Evolutionary conservation across 164 flowering plant species (phyloP), one percentile per base, ranked within the genome.

Genomic region (Nymphaea thermarum): DNA sequence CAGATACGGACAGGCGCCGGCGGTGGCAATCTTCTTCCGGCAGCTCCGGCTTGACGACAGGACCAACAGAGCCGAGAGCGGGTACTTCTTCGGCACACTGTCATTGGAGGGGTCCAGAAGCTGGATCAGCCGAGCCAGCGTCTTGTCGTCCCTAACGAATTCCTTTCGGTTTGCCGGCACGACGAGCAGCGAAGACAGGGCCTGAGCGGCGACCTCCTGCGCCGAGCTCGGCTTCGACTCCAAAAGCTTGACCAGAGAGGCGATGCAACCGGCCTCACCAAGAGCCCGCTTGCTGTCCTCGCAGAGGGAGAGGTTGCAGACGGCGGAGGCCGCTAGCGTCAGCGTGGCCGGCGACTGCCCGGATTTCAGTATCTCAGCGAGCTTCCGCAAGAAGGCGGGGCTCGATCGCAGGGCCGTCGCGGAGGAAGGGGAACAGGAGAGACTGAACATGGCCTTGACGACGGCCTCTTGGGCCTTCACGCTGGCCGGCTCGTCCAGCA

Each of bases 121-220:
- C 67, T 80, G 85, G 15, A 83, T 82, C 67, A 91, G 63, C 67
- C 82, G 79, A 78, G 71, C 71, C 71, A 91, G 65, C 63, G 84
- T 85, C 73, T 91, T 89, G 78, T 88, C 93, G 60, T 91, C 97
- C 70, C 75, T 86, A 64, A 78, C 81, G 14, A 91, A 71, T 36
- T 87, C 90, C 63, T 84, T 89, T 55, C 91, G 69, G 65, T 89
- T 91, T n/a, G 86, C 75, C 43, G 81, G 74, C 10, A 86, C 84
- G 0, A 82, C 59, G 51, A 91, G 73, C 68, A 91, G 71, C 2
- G 86, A 78, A 2, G 80, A 75, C 60, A 91, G 69, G 5, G 90
- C 87, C 42, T 70, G 68, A 5, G 86, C 71, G 4, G 87, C 87
- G 5, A 75, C 70, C 42, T 88, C 91, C 67, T 84, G 91, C 43